A percentile compares a stretch with the other conserved stretches of the same genome.
These are phyloP conservation scores for Ceratocystis ficicola DNA, from an alignment of 2,329 filamentous ascomycete species.

Conservation along the genomic window DNA sequence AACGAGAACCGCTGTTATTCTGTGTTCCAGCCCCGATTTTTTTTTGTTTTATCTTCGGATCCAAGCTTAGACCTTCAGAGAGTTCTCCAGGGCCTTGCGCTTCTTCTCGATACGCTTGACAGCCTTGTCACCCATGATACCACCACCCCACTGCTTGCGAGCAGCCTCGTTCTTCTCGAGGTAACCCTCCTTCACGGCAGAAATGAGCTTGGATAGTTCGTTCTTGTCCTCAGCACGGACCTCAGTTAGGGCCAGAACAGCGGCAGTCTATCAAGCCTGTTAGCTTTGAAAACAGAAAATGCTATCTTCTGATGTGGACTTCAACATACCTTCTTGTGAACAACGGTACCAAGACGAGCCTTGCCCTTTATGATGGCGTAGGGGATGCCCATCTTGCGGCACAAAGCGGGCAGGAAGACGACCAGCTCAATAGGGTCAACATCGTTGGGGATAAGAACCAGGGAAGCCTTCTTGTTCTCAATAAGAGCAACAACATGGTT, in stretches of 20 bases:
- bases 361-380: slow-evolving; percentile 99
- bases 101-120: slow-evolving; percentile 66
- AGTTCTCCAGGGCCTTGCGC: slow-evolving; percentile 82
- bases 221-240: slow-evolving; percentile 96
- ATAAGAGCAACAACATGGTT: slow-evolving; percentile 97
- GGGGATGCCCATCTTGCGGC: slow-evolving; percentile 99
- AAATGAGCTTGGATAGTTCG: slow-evolving; percentile 93
- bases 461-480: slow-evolving; percentile 98
- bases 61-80: slow-evolving; percentile 83
- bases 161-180: slow-evolving; percentile 85
- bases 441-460: slow-evolving; percentile 98
- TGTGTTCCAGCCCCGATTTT: slow-evolving; percentile 20
- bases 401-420: slow-evolving; percentile 96
- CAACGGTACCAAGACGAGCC: slow-evolving; percentile 94
- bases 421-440: slow-evolving; percentile 99
- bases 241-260: slow-evolving; percentile 90
- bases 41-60: slow-evolving; percentile 14
- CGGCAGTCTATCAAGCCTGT: slow-evolving; percentile 60
- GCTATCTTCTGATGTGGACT: not conserved
- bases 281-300: slow-evolving; percentile 26
- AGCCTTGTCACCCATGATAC: slow-evolving; percentile 97
- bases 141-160: slow-evolving; percentile 95
- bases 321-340: slow-evolving; percentile 85
- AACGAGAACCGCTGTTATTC: slow-evolving; percentile 16
- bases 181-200: slow-evolving; percentile 96